A percentile compares a stretch with the other conserved stretches of the same genome.
phyloP scores from a whole-genome alignment of 2,329 filamentous ascomycete genomes.

The Cercospora janseana region DNA sequence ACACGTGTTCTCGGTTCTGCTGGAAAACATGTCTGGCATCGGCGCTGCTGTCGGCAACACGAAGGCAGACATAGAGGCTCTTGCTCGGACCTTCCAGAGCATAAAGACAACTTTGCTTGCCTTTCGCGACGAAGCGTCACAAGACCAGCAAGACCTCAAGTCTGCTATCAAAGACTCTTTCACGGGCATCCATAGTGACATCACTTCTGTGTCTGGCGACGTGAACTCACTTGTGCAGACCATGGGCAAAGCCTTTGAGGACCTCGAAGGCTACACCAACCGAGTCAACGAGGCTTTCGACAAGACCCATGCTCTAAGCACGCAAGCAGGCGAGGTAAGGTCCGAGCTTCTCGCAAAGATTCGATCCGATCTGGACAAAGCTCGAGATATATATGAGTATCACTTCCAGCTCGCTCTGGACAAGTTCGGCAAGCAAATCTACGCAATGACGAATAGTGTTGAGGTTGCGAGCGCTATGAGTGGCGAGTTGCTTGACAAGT shows the following conservation, averaged over 20 bases:
- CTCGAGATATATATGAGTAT: conserved; percentile 3
- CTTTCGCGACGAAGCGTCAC: conserved; percentile 20
- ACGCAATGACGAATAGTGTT: conserved; percentile 5
- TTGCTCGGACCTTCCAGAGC: conserved; percentile 16
- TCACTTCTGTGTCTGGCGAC: conserved; percentile 6
- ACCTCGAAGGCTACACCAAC: conserved; percentile 1
- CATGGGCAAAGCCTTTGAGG: conserved; percentile 5
- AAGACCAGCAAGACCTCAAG: conserved; percentile 19
- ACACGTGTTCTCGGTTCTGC: conserved; percentile 19
- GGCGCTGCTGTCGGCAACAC: background rate
- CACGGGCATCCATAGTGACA: conserved; percentile 5
- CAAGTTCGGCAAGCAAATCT: conserved; percentile 4
- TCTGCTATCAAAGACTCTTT: conserved; percentile 8
- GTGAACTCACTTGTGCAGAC: background rate
- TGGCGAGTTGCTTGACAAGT: conserved; percentile 1
- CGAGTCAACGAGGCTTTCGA: conserved; percentile 4
- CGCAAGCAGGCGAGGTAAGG: background rate
- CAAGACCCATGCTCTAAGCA: conserved; percentile 6
- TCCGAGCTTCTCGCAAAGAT: background rate
- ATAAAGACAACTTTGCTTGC: conserved; percentile 17
- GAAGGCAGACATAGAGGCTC: conserved; percentile 18
- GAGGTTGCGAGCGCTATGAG: conserved; percentile 1
- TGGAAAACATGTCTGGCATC: conserved; percentile 4
- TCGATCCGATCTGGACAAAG: background rate
- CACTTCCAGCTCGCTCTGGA: conserved; percentile 5